phyloP scores from a whole-genome alignment of 225 moss, liverwort and hornwort species.

The Rhytidiadelphus loreus region DNA sequence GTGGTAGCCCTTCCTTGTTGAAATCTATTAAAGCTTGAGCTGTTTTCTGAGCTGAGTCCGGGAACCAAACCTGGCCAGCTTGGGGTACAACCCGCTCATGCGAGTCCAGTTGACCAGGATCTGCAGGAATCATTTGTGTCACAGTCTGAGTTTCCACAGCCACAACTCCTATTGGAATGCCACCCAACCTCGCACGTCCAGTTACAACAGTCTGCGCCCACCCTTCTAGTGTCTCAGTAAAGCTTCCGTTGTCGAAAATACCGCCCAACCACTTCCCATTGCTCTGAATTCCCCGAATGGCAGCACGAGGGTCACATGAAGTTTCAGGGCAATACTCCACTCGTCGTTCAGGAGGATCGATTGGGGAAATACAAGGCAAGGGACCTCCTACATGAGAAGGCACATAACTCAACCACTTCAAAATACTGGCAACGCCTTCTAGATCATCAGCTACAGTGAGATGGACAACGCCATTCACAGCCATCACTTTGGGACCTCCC shows the following conservation, averaged over 20 bases:
- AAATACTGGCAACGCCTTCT: slow-evolving; percentile 70
- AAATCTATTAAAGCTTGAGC: slow-evolving; percentile 84
- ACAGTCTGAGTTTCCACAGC: slow-evolving; percentile 95
- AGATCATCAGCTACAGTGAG: slow-evolving; percentile 77
- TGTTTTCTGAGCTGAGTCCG: slow-evolving; percentile 86
- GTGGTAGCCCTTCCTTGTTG: slow-evolving; percentile 88
- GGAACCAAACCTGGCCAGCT: slow-evolving; percentile 98
- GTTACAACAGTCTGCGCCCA: slow-evolving; percentile 97
- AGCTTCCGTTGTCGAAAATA: slow-evolving; percentile 83
- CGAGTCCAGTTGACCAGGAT: slow-evolving; percentile 85
- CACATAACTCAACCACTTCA: slow-evolving; percentile 84
- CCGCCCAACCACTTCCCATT: slow-evolving; percentile 75
- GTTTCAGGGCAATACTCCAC: slow-evolving; percentile 77
- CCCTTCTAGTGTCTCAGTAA: slow-evolving; percentile 88
- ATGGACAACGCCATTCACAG: slow-evolving; percentile 88
- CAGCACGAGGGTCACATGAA: slow-evolving; percentile 80
- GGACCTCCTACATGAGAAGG: slow-evolving; percentile 62
- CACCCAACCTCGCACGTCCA: slow-evolving; percentile 78
- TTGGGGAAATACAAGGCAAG: slow-evolving; percentile 48
- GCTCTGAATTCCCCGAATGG: slow-evolving; percentile 54
- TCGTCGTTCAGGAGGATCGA: slow-evolving; percentile 49
- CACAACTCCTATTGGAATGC: slow-evolving; percentile 75
- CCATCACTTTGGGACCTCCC: slow-evolving; percentile 97
- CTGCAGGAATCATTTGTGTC: slow-evolving; percentile 79
- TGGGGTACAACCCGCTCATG: slow-evolving; percentile 86